These are phyloP conservation scores for Diutina catenulata DNA, from an alignment of 1,139 yeast species.

Conservation along the genomic window DNA sequence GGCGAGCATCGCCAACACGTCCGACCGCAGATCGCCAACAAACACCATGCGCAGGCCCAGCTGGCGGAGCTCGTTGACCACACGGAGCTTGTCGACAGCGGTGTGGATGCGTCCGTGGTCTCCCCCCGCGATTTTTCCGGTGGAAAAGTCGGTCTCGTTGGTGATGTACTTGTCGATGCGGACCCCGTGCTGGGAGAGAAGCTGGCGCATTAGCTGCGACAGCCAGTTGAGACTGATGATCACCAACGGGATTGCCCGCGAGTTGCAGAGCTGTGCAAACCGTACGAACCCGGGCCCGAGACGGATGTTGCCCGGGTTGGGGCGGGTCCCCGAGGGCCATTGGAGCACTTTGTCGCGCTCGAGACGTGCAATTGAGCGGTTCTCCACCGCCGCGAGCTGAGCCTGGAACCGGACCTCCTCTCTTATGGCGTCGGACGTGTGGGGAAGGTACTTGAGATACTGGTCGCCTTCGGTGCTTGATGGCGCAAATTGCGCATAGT, in stretches of 20 bases:
- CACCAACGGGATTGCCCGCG: constrained; percentile 22
- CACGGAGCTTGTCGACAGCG: constrained; percentile 39
- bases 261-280: constrained; percentile 10
- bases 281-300: neutral
- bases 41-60: constrained; percentile 21
- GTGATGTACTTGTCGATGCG: constrained; percentile 18
- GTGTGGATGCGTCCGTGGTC: constrained; percentile 29
- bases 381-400: neutral
- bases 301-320: neutral
- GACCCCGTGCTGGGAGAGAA: constrained; percentile 23
- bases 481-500: constrained; percentile 18
- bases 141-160: constrained; percentile 42
- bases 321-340: neutral
- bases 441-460: constrained; percentile 27
- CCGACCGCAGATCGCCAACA: constrained; percentile 61
- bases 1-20: constrained; percentile 41
- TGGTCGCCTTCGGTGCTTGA: constrained; percentile 21
- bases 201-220: constrained; percentile 31
- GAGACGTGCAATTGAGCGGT: neutral
- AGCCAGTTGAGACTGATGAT: constrained; percentile 64
- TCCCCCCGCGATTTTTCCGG: constrained; percentile 22
- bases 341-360: neutral
- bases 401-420: neutral
- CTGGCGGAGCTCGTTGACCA: constrained; percentile 13
- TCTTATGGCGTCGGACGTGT: constrained; percentile 13